phyloP scores from a whole-genome alignment of 164 flowering plant genomes.

The Aristolochia californica region DNA sequence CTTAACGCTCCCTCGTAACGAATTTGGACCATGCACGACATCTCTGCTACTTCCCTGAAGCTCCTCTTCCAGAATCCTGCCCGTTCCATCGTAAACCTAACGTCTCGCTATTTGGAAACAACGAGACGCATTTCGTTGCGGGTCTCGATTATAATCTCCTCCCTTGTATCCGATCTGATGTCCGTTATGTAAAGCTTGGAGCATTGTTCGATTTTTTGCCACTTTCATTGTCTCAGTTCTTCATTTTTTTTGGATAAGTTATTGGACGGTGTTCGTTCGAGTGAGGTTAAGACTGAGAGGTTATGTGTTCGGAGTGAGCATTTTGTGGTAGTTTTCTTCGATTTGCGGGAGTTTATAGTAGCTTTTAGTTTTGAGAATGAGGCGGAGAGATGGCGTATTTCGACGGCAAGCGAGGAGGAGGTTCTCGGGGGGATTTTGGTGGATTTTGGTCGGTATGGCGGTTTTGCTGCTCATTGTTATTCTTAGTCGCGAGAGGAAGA shows the following conservation, averaged over 20 bases:
- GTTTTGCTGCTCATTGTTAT: constrained; percentile 5
- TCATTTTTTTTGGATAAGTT: no score
- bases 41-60: background rate
- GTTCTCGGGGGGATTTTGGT: constrained; percentile 5
- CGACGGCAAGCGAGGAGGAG: constrained; percentile 9
- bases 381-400: constrained; percentile 7
- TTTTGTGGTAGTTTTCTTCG: background rate
- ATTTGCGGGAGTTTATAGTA: background rate
- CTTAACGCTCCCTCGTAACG: background rate
- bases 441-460: constrained; percentile 2
- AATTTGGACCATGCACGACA: background rate
- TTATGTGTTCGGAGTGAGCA: background rate
- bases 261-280: no score
- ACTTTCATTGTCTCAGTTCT: no score
- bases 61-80: background rate
- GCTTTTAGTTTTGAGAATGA: background rate
- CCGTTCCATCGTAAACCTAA: background rate
- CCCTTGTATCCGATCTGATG: no score
- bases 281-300: background rate
- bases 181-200: no score
- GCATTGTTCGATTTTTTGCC: no score
- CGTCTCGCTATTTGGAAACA: background rate
- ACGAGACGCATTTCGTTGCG: no score
- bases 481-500: constrained; percentile 4
- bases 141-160: background rate